These are phyloP conservation scores for Staphylotrichum tortipilum DNA, from an alignment of 495 filamentous ascomycete genomes.

Conservation along the genomic window DNA sequence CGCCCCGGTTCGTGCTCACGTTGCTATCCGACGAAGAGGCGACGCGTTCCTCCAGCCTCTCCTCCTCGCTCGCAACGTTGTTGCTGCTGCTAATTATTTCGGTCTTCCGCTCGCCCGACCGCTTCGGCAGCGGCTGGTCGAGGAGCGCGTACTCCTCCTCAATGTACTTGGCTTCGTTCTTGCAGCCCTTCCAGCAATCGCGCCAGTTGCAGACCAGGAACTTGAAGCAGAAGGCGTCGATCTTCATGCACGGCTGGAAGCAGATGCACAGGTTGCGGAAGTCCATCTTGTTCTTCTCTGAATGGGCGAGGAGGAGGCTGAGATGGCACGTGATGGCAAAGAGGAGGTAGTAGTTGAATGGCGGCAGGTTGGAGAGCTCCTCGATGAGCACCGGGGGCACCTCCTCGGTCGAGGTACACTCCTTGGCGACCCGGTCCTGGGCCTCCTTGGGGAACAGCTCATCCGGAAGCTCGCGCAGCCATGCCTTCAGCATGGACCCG, in stretches of 20 bases:
- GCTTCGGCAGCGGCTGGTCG: conserved; percentile 40
- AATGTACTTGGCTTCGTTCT: conserved; percentile 73
- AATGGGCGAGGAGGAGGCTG: conserved; percentile 73
- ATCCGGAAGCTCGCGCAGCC: conserved; percentile 88
- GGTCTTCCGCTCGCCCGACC: conserved; percentile 8
- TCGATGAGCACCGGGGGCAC: conserved; percentile 77
- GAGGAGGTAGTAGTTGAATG: conserved; percentile 91
- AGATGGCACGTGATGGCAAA: conserved; percentile 94
- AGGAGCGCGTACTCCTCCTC: conserved; percentile 62
- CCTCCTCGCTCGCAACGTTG: conserved; percentile 4
- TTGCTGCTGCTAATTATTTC: no score
- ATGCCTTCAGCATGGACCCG: conserved; percentile 84
- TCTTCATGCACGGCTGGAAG: conserved; percentile 89
- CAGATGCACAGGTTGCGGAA: conserved; percentile 87
- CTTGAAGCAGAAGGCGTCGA: conserved; percentile 82
- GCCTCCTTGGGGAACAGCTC: conserved; percentile 76
- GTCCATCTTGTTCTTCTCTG: conserved; percentile 90
- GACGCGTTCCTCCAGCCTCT: conserved; percentile 39
- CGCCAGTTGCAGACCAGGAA: conserved; percentile 88
- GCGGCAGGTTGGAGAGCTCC: conserved; percentile 80
- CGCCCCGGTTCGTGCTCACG: conserved; percentile 19
- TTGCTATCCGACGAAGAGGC: conserved; percentile 57
- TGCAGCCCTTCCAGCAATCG: conserved; percentile 91
- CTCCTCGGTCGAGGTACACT: conserved; percentile 63
- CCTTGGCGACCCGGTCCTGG: conserved; percentile 63